Evolutionary conservation across 352 stramenopile species (phyloP).

Genomic region (Pythium phragmitis): DNA sequence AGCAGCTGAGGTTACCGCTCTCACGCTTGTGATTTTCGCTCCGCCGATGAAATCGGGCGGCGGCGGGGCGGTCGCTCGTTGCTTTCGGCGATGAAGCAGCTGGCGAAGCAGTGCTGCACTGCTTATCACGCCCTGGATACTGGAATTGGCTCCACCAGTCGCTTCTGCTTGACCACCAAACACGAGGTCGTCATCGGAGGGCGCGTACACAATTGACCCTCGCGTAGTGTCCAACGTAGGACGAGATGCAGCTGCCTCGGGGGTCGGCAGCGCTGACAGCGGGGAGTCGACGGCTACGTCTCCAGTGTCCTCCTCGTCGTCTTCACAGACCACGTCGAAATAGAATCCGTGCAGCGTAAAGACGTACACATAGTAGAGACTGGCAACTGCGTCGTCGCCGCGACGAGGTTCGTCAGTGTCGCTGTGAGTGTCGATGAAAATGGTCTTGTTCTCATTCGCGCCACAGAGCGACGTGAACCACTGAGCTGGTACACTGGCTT

Average conservation of each 20-base stretch:
- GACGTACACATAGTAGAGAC: constrained; percentile 37
- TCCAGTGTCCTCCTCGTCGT: background rate
- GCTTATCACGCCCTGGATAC: constrained; percentile 1
- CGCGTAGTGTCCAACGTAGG: background rate
- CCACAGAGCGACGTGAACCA: constrained; percentile 48
- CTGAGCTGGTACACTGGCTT: constrained; percentile 37
- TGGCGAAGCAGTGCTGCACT: constrained; percentile 36
- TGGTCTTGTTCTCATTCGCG: constrained; percentile 40
- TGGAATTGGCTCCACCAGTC: background rate
- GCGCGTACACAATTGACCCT: background rate
- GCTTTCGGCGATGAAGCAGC: constrained; percentile 43
- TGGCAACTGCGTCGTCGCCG: background rate
- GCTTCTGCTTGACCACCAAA: background rate
- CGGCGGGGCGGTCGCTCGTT: constrained; percentile 22
- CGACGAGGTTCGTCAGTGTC: background rate
- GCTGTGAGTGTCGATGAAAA: constrained; percentile 27
- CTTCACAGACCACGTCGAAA: constrained; percentile 33
- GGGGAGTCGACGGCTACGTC: background rate
- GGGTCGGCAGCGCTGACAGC: background rate
- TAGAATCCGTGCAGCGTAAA: constrained; percentile 42
- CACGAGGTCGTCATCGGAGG: background rate
- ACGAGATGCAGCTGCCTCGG: background rate
- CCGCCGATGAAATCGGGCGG: constrained; percentile 39
- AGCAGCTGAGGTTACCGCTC: constrained; percentile 33
- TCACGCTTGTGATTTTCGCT: constrained; percentile 32